Conservation (phyloP, 345 rosid genomes). For the Salix brachista region DNA sequence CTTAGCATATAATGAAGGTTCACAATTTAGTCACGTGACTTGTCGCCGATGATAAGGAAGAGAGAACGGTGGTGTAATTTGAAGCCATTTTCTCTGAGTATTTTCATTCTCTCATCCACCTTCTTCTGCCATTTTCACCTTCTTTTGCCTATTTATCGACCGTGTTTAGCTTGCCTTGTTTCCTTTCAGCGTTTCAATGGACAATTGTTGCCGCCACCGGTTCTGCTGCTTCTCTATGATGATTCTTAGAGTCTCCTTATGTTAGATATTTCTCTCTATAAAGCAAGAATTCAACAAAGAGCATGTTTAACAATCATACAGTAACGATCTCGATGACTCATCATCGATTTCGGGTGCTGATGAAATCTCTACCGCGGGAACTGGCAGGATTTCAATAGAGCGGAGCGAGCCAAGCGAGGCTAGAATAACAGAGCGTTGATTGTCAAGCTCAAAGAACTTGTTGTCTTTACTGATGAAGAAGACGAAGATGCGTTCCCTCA, state of each 20-base stretch:
- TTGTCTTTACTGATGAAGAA: constrained; percentile 24
- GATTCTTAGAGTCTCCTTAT: neutral
- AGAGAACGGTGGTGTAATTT: constrained; percentile 80
- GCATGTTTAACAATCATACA: constrained; percentile 31
- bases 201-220: neutral
- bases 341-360: constrained; percentile 30
- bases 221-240: neutral
- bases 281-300: constrained; percentile 39
- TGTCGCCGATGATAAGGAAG: constrained; percentile 89
- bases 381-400: constrained; percentile 22
- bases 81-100: constrained; percentile 85
- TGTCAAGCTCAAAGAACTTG: constrained; percentile 9
- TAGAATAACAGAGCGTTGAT: constrained; percentile 53
- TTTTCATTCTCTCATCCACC: constrained; percentile 88
- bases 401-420: constrained; percentile 19
- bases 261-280: constrained; percentile 12
- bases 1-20: constrained; percentile 82
- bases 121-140: constrained; percentile 76
- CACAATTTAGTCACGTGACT: constrained; percentile 95
- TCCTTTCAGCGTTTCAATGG: neutral
- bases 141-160: neutral
- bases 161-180: neutral
- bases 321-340: constrained; percentile 32
- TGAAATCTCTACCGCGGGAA: constrained; percentile 36
- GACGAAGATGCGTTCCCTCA: constrained; percentile 65